phyloP scores from a whole-genome alignment of 495 filamentous ascomycete species.

The Trichocladium antarcticum region DNA sequence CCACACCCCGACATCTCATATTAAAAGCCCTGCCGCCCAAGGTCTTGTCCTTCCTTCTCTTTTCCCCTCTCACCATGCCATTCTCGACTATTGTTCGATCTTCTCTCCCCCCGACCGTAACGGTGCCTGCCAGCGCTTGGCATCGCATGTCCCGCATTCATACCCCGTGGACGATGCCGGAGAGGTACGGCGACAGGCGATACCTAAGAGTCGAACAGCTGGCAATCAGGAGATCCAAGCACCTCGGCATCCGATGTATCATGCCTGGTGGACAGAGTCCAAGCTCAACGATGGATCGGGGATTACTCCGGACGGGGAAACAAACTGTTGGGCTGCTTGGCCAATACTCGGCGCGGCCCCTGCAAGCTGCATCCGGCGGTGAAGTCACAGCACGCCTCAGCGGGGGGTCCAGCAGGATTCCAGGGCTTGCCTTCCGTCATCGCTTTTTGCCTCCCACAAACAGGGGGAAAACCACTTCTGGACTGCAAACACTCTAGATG shows the following conservation, averaged over 20 bases:
- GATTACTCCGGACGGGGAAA: no score
- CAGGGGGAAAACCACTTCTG: neutral
- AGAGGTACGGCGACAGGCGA: no score
- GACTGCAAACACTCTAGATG: slow-evolving; percentile 1
- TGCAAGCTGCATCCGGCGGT: slow-evolving; percentile 1
- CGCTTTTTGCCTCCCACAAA: neutral
- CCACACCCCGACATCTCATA: neutral
- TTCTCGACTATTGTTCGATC: neutral
- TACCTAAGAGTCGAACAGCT: no score
- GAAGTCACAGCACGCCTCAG: slow-evolving; percentile 4
- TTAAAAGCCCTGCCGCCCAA: neutral
- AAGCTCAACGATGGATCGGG: neutral
- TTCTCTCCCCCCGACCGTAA: neutral
- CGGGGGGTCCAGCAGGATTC: slow-evolving; percentile 1
- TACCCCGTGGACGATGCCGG: no score
- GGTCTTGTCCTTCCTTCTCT: neutral
- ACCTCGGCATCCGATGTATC: neutral
- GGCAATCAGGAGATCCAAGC: neutral
- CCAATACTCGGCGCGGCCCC: neutral
- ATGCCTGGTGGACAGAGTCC: neutral
- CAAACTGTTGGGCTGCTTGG: neutral
- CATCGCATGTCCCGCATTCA: neutral
- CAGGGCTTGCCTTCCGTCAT: slow-evolving; percentile 2
- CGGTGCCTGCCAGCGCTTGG: neutral
- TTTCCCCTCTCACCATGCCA: neutral